Evolutionary conservation across 768 basidiomycete species (phyloP).

Genomic region (Mycena haematopus): DNA sequence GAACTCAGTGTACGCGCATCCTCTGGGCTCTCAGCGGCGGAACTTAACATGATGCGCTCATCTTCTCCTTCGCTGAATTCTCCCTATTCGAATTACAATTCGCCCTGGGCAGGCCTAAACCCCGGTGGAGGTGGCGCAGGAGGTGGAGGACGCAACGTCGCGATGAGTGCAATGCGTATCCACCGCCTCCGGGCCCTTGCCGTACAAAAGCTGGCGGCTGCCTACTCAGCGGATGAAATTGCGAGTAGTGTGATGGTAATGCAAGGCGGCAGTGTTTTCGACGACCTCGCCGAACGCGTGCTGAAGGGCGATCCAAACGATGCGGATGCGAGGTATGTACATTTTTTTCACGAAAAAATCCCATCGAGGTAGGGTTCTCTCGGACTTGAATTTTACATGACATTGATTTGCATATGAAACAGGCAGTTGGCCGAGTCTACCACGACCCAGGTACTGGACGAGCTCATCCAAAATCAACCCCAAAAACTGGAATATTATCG

Average conservation of each 20-base stretch:
- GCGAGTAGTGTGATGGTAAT: slow-evolving; percentile 94
- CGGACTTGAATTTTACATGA: slow-evolving; percentile 3
- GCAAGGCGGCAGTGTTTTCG: slow-evolving; percentile 92
- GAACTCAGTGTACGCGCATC: slow-evolving; percentile 89
- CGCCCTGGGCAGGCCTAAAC: slow-evolving; percentile 73
- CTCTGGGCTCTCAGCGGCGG: slow-evolving; percentile 80
- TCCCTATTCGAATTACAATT: slow-evolving; percentile 23
- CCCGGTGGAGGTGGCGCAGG: slow-evolving; percentile 52
- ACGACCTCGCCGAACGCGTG: slow-evolving; percentile 90
- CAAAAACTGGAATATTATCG: slow-evolving; percentile 85
- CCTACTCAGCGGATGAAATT: slow-evolving; percentile 88
- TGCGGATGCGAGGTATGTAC: slow-evolving; percentile 49
- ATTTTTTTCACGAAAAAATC: slow-evolving; percentile 96
- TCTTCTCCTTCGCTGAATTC: slow-evolving; percentile 28
- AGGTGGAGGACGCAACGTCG: slow-evolving; percentile 68
- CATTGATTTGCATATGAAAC: slow-evolving; percentile 26
- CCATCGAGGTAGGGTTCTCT: slow-evolving; percentile 70
- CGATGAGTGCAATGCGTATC: slow-evolving; percentile 86
- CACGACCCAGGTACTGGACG: slow-evolving; percentile 77
- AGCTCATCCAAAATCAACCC: slow-evolving; percentile 75
- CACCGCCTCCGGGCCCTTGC: slow-evolving; percentile 82
- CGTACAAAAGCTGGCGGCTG: slow-evolving; percentile 85
- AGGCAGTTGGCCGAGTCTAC: slow-evolving; percentile 90
- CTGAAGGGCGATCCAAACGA: slow-evolving; percentile 59
- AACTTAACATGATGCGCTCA: slow-evolving; percentile 67